These are phyloP conservation scores for Avena atlantica DNA, from an alignment of 176 grass and related monocot species.

Conservation along the genomic window DNA sequence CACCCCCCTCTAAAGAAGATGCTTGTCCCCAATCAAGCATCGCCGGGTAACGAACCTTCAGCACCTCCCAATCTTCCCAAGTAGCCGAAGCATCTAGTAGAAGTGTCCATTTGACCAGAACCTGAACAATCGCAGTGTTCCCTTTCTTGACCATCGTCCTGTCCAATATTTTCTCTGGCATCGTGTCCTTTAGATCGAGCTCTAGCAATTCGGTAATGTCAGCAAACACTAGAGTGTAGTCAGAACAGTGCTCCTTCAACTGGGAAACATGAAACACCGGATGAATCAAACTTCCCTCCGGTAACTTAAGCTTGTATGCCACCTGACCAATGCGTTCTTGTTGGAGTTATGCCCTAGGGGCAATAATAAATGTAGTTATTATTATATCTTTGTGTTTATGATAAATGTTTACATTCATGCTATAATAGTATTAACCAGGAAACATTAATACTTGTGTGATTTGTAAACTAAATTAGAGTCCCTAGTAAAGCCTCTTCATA, in stretches of 20 bases:
- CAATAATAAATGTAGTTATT: too few relatives aligned
- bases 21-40: background rate
- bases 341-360: too few relatives aligned
- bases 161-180: background rate
- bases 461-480: too few relatives aligned
- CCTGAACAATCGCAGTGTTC: background rate
- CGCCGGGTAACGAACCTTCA: rapidly evolving
- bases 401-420: too few relatives aligned
- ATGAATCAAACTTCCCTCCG: background rate
- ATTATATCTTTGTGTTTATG: too few relatives aligned
- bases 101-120: background rate
- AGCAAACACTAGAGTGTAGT: background rate
- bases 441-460: too few relatives aligned
- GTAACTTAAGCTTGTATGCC: too few relatives aligned
- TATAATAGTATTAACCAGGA: too few relatives aligned
- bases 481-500: too few relatives aligned
- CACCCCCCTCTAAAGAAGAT: background rate
- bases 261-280: background rate
- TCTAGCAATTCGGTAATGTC: background rate
- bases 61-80: background rate
- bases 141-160: background rate
- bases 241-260: background rate
- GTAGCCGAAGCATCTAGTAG: background rate
- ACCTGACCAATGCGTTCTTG: too few relatives aligned
- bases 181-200: background rate